These are phyloP conservation scores for Trichosporon ovoides DNA, from an alignment of 1,284 basidiomycete genomes.

Conservation along the genomic window DNA sequence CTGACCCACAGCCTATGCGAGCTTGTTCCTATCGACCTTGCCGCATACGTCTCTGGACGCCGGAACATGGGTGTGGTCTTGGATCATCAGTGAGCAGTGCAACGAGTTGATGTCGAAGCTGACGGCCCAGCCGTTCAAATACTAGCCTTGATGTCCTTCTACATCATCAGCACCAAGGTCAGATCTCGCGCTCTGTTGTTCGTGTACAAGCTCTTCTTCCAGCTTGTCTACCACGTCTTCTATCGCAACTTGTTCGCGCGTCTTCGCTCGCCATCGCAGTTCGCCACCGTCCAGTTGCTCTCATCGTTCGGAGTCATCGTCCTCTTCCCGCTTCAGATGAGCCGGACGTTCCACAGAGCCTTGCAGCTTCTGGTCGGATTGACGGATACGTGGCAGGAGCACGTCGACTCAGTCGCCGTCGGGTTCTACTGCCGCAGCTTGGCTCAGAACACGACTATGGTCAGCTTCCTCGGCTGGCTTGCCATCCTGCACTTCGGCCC, in stretches of 20 bases:
- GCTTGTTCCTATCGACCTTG: constrained; percentile 54
- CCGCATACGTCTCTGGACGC: constrained; percentile 56
- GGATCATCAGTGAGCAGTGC: constrained; percentile 49
- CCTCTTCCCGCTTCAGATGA: constrained; percentile 55
- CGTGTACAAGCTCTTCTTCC: constrained; percentile 53
- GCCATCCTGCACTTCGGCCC: constrained; percentile 55
- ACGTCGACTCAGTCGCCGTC: constrained; percentile 51
- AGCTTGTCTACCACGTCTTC: constrained; percentile 50
- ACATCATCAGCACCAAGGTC: constrained; percentile 54
- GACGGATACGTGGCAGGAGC: constrained; percentile 52
- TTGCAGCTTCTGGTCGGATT: constrained; percentile 51
- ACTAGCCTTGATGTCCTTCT: constrained; percentile 50
- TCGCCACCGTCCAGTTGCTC: constrained; percentile 54
- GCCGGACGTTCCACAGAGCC: constrained; percentile 47
- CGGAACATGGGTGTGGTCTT: constrained; percentile 55
- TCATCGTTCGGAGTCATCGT: constrained; percentile 54
- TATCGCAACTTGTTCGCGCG: constrained; percentile 49
- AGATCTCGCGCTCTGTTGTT: constrained; percentile 54
- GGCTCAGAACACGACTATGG: constrained; percentile 55
- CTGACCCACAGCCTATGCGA: constrained; percentile 50
- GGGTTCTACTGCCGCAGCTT: constrained; percentile 54
- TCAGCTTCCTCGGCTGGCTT: constrained; percentile 51
- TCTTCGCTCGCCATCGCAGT: constrained; percentile 48
- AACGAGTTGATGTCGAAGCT: not conserved
- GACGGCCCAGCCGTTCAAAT: constrained; percentile 47